Evolutionary conservation across 805 yeast genomes (phyloP).

Genomic region (Candida qinlingensis): DNA sequence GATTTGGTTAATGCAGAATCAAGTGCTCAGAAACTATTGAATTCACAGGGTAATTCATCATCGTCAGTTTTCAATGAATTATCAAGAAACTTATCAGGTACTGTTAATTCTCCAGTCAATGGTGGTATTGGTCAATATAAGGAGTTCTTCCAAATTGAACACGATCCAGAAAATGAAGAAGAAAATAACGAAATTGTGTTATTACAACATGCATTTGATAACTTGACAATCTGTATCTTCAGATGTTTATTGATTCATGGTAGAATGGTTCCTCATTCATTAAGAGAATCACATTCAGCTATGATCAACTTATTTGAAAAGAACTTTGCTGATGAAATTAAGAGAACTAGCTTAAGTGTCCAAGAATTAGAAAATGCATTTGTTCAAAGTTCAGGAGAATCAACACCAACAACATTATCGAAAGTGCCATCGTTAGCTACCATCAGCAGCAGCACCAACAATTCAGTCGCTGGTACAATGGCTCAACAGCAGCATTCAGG

Average conservation of each 20-base stretch:
- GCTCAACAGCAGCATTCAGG: background rate
- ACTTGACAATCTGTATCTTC: slow-evolving; percentile 58
- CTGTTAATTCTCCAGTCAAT: slow-evolving; percentile 88
- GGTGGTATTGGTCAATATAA: slow-evolving; percentile 88
- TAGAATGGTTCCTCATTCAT: slow-evolving; percentile 46
- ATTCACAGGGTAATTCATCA: slow-evolving; percentile 39
- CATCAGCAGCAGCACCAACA: slow-evolving; percentile 1
- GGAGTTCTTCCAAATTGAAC: slow-evolving; percentile 48
- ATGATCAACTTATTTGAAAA: slow-evolving; percentile 55
- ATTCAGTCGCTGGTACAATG: background rate
- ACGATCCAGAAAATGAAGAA: slow-evolving; percentile 23
- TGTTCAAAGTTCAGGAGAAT: slow-evolving; percentile 3
- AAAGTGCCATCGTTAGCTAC: slow-evolving; percentile 16
- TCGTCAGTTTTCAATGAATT: slow-evolving; percentile 53
- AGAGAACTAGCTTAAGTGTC: slow-evolving; percentile 26
- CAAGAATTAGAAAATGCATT: slow-evolving; percentile 21
- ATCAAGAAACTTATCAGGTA: slow-evolving; percentile 71
- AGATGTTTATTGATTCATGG: slow-evolving; percentile 69
- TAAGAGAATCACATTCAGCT: slow-evolving; percentile 63
- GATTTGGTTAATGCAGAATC: slow-evolving; percentile 68
- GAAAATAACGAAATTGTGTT: slow-evolving; percentile 25
- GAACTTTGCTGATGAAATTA: slow-evolving; percentile 66
- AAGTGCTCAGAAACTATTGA: slow-evolving; percentile 45
- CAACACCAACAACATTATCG: slow-evolving; percentile 9
- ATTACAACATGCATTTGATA: slow-evolving; percentile 49